Base-by-base conservation (phyloP, 306 rosid genomes). In the Casuarina cunninghamiana region DNA sequence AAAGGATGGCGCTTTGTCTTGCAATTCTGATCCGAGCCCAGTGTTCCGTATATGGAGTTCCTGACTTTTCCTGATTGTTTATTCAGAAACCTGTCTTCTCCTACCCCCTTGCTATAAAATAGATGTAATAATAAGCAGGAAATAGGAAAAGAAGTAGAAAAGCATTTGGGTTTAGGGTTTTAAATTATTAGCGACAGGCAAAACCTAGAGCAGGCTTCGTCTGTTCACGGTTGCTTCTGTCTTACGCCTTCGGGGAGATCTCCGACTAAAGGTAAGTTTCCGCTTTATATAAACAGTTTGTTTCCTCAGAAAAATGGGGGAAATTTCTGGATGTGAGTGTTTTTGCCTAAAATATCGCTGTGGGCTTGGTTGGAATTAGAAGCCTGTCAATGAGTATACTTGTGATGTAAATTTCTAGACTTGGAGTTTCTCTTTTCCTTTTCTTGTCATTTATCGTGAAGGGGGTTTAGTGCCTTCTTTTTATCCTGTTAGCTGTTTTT, bases 231-330 rank as follows among this genome's bases (percentile, higher is more conserved):
- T 9, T 61, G 26, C 66, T 60, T 13, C 15, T 6, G 38, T 21
- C 37, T 44, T 57, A 1, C 11, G 9, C 16, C 49, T n/a, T 67
- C 79, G 77, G 53, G 15, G 77, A 76, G 72, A 32, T 61, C 10
- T 72, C 67, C 58, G 46, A 39, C 26, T 6, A 53, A 71, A 38
- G 43, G 21, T 41, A 77, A 60, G 55, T 54, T 60, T n/a, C 41
- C 5, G 1, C 17, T 42, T 74, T 10, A 32, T 35, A 37, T 26
- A 42, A 26, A 51, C 72, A 38, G 58, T 80, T 37, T 69, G 42
- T 11, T 54, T 77, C 4, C 42, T 43, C 45, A 3, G 37, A 74
- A 10, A 68, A 67, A 51, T 12, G 4, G 12, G 72, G 10, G 3
- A 41, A 38, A 39, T 62, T 19, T 13, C 19, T 11, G 6, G 4